Evolutionary conservation across 2,329 filamentous ascomycete species (phyloP).

Genomic region (Penicillium occitanis): DNA sequence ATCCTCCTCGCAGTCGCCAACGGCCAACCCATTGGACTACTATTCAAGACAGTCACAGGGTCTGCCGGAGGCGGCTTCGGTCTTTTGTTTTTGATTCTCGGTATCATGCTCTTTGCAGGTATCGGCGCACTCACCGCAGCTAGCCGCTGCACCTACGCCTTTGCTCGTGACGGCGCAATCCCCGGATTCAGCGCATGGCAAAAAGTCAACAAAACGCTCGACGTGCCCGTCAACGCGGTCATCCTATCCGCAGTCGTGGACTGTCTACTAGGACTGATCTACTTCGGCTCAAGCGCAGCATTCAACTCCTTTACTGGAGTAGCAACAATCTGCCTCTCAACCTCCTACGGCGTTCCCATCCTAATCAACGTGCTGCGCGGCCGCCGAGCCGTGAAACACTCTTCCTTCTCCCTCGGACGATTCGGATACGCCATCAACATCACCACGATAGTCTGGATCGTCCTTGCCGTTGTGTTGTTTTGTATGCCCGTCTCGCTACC

Average conservation of each 20-base stretch:
- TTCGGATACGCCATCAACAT: conserved; percentile 69
- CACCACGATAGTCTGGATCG: conserved; percentile 68
- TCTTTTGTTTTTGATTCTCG: conserved; percentile 71
- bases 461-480: conserved; percentile 68
- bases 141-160: conserved; percentile 72
- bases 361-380: conserved; percentile 67
- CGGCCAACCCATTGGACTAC: conserved; percentile 71
- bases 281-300: conserved; percentile 73
- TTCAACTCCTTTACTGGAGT: conserved; percentile 80
- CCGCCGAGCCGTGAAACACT: conserved; percentile 64
- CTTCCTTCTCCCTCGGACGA: conserved; percentile 66
- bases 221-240: conserved; percentile 70
- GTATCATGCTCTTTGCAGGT: conserved; percentile 74
- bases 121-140: conserved; percentile 73
- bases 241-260: conserved; percentile 67
- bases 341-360: conserved; percentile 74
- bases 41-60: conserved; percentile 75
- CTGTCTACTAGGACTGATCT: conserved; percentile 72
- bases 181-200: conserved; percentile 68
- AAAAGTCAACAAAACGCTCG: conserved; percentile 62
- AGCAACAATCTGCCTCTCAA: conserved; percentile 74
- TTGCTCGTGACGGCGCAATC: conserved; percentile 72
- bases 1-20: conserved; percentile 65
- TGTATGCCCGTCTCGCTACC: conserved; percentile 69
- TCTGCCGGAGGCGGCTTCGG: conserved; percentile 72